These are phyloP conservation scores for Amylostereum chailletii DNA, from an alignment of 1,284 basidiomycete genomes.

Conservation along the genomic window DNA sequence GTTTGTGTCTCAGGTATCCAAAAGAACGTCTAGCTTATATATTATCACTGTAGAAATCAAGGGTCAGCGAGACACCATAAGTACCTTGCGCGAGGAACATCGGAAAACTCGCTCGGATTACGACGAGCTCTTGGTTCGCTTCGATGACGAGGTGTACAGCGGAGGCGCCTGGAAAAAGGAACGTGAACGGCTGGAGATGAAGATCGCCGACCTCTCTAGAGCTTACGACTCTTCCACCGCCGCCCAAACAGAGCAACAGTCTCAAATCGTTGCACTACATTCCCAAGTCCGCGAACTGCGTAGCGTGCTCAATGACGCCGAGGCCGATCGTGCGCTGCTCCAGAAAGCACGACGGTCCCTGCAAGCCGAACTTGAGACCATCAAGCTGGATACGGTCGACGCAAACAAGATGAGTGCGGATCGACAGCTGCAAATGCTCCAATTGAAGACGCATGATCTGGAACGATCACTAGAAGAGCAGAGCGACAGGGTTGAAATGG, in stretches of 20 bases:
- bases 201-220: slow-evolving; percentile 67
- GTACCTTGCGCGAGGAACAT: slow-evolving; percentile 70
- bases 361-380: slow-evolving; percentile 72
- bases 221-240: slow-evolving; percentile 71
- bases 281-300: slow-evolving; percentile 81
- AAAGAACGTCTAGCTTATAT: not conserved
- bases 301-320: slow-evolving; percentile 73
- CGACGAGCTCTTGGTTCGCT: slow-evolving; percentile 67
- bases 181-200: slow-evolving; percentile 76
- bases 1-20: slow-evolving; percentile 22
- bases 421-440: slow-evolving; percentile 64
- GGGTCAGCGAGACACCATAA: slow-evolving; percentile 68
- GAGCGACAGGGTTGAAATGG: slow-evolving; percentile 61
- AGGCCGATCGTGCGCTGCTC: slow-evolving; percentile 69
- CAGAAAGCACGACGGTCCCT: slow-evolving; percentile 78
- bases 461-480: slow-evolving; percentile 75
- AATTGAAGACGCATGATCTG: slow-evolving; percentile 73
- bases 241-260: slow-evolving; percentile 72
- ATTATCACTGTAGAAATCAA: slow-evolving; percentile 47
- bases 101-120: slow-evolving; percentile 70
- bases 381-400: slow-evolving; percentile 70
- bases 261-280: slow-evolving; percentile 75
- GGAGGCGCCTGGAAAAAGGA: slow-evolving; percentile 80
- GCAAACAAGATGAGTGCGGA: slow-evolving; percentile 65
- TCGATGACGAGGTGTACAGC: slow-evolving; percentile 72